Conservation (phyloP, 2,329 filamentous ascomycete species). For the Cylindrodendrum hubeiense region DNA sequence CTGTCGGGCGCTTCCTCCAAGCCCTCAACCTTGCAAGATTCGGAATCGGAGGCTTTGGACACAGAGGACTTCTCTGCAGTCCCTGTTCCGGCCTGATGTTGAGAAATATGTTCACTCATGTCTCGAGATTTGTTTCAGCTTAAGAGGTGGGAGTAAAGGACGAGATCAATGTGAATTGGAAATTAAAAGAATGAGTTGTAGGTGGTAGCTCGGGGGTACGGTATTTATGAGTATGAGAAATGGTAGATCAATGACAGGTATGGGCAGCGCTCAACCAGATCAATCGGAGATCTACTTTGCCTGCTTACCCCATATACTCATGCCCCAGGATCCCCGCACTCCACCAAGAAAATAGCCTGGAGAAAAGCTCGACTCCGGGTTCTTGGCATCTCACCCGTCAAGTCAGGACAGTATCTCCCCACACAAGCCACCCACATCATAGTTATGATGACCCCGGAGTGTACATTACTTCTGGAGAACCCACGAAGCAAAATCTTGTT, state of each 20-base stretch:
- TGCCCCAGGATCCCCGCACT: background rate
- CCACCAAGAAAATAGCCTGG: background rate
- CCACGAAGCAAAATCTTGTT: background rate
- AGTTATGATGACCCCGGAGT: background rate
- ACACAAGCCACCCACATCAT: background rate
- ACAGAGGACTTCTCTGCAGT: background rate
- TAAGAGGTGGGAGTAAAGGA: background rate
- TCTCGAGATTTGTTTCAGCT: background rate
- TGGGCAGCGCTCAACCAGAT: background rate
- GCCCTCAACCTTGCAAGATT: conserved; percentile 28
- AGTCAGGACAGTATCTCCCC: background rate
- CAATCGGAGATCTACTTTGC: background rate
- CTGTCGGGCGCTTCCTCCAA: conserved; percentile 32
- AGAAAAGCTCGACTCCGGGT: background rate
- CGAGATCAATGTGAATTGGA: background rate
- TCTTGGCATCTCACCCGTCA: background rate
- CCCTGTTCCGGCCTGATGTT: background rate
- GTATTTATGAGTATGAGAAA: background rate
- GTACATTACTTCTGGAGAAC: background rate
- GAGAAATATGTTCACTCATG: background rate
- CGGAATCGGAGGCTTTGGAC: conserved; percentile 37
- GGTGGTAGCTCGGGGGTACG: background rate
- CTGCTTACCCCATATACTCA: background rate
- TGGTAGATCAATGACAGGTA: background rate
- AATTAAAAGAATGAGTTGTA: too few species aligned